Evolutionary conservation across 2,329 filamentous ascomycete species (phyloP).

Genomic region (Colletotrichum godetiae): DNA sequence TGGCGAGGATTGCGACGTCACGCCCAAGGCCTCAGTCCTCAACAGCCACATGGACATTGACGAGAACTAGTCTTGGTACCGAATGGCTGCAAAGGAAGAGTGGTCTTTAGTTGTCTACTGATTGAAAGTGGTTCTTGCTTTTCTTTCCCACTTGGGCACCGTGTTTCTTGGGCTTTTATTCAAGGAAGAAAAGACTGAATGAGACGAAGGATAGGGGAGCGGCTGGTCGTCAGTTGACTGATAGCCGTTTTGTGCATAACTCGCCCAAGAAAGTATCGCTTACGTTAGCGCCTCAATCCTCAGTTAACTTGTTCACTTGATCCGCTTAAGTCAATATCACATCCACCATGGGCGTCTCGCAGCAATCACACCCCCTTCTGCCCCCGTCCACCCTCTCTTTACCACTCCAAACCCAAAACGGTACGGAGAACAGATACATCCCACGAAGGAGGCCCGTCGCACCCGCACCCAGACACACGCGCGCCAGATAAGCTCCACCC

Average conservation of each 20-base stretch:
- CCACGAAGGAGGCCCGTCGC: constrained; percentile 22
- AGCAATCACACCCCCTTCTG: constrained; percentile 27
- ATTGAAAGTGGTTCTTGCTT: too few species aligned
- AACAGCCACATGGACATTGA: constrained; percentile 29
- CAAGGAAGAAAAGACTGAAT: not conserved
- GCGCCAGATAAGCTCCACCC: constrained; percentile 34
- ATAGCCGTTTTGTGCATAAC: not conserved
- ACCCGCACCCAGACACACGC: not conserved
- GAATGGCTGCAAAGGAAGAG: not conserved
- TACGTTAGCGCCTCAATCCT: not conserved
- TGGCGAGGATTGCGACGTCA: not conserved
- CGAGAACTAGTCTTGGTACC: not conserved
- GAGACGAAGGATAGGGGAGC: not conserved
- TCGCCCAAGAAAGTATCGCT: not conserved
- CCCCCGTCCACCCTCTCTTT: constrained; percentile 27
- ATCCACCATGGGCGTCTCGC: constrained; percentile 10
- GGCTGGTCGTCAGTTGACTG: not conserved
- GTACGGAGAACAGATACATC: constrained; percentile 28
- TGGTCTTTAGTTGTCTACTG: not conserved
- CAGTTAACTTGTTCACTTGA: not conserved
- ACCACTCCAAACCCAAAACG: constrained; percentile 33
- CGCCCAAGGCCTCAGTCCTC: constrained; percentile 30
- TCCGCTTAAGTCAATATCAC: constrained; percentile 16
- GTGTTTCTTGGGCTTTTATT: not conserved
- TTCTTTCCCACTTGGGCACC: not conserved